Percentiles rank a stretch among this genome's conserved stretches.
phyloP scores from a whole-genome alignment of 805 yeast species.

The Hanseniaspora lindneri region DNA sequence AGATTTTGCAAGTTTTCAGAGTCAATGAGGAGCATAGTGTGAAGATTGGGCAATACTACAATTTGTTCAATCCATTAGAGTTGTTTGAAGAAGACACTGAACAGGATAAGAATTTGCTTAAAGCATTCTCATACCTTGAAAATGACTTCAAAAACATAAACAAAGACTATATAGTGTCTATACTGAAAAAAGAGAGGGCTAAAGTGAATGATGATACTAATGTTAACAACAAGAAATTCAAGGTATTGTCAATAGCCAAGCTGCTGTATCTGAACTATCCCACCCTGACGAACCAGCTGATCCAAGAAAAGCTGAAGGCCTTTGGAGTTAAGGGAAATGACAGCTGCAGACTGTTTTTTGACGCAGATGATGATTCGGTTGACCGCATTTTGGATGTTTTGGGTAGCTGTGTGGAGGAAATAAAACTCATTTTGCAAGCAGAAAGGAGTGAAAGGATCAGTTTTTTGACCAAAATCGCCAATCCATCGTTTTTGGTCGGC shows the following conservation, averaged over 20 bases:
- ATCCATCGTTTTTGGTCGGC: constrained; percentile 30
- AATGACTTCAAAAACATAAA: constrained; percentile 15
- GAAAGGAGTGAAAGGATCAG: constrained; percentile 37
- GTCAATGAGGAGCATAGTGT: constrained; percentile 62
- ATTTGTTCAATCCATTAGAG: constrained; percentile 44
- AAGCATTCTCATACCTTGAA: constrained; percentile 13
- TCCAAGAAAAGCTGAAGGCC: constrained; percentile 44
- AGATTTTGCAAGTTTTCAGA: constrained; percentile 65
- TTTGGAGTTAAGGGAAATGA: constrained; percentile 39
- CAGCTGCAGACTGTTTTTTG: constrained; percentile 24
- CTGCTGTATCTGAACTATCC: constrained; percentile 56
- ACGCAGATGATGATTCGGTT: constrained; percentile 23
- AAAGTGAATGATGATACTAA: constrained; percentile 9
- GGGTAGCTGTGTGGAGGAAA: constrained; percentile 36
- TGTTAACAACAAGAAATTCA: constrained; percentile 33
- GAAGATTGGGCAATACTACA: constrained; percentile 61
- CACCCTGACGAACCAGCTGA: constrained; percentile 65
- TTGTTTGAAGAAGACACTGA: constrained; percentile 26
- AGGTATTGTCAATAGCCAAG: constrained; percentile 54
- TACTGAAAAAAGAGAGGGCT: constrained; percentile 25
- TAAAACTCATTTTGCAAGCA: constrained; percentile 30
- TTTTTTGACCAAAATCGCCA: constrained; percentile 50
- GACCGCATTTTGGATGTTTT: constrained; percentile 34
- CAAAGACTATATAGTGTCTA: constrained; percentile 20
- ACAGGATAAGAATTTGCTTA: too few species aligned